Base-by-base conservation (phyloP, 2,329 filamentous ascomycete genomes). In the Albophoma yamanashiensis region DNA sequence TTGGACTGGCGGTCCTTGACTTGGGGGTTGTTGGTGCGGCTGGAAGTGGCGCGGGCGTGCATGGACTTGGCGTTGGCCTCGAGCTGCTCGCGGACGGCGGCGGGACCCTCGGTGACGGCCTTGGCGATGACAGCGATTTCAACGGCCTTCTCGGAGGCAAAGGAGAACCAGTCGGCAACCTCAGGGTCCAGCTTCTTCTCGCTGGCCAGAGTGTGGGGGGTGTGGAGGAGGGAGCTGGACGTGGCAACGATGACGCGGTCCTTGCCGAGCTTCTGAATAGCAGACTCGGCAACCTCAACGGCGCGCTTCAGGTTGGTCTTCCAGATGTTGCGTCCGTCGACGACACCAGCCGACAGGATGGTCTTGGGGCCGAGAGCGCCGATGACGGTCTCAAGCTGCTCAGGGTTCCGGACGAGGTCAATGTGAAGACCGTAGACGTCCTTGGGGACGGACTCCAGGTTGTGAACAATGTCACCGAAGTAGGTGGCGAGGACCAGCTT, bases 261-360 rank as follows among this genome's bases (percentile, higher is more conserved):
- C 84, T 96, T 93, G 80, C 94, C 93, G 65, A 99, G 86, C 82
- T 96, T 85, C 82, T 97, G 91, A 71, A 97, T 82, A 66, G 93
- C 94, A 62, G 85, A 82, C 86, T 97, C 91, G 63, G 94, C 89
- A 65, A 81, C 85, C 82, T 94, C 92, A 66, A 99, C 95, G 72
- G 94, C 92, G 71, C 86, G 86, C 86, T 96, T 89, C 82, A 97
- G 89, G 88, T 97, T 96, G 80, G 92, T 97, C 90, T 99, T 99
- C 94, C 94, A 99, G 84, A 99, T 97, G 86, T 99, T 99, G 73
- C 94, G 92, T 71, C 94, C 94, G 71, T 99, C 92, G 67, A 99
- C 94, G 69, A 99, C 89, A 91, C 94, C 94, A 66, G 87, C 89
- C 67, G 94, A 99, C 67, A 99, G 88, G 68, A 92, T 78, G 75